Base-by-base conservation (phyloP, 2,329 filamentous ascomycete genomes). In the Arthrinium puccinioides region DNA sequence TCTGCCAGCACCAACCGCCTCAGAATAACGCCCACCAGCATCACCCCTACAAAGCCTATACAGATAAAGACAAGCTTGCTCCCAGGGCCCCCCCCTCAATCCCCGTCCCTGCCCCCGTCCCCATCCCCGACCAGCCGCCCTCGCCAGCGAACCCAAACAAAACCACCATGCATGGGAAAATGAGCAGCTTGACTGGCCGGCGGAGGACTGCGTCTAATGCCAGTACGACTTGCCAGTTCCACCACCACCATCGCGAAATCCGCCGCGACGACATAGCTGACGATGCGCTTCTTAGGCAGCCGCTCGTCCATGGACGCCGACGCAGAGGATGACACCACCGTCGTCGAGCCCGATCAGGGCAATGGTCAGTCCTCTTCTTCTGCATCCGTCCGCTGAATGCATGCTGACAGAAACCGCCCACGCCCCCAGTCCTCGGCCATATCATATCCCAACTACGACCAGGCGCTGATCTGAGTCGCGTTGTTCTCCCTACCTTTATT, bases 391-490 rank as follows among this genome's bases (percentile, higher is more conserved):
- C 32, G 19, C 30, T 39, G 20, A 14, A 34, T 9, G 16, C 24
- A 15, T 38, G 29, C 14, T 16, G 10, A 41, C 55, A 42, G 24
- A 21, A 33, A 15, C 19, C 21, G 21, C 51, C 46, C 21, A 23
- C 33, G 20, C 16, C 16, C 37, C 21, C 56, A 95, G 92, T 98
- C 55, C 83, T 98, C 50, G 86, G 82, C 42, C 90, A 97, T 65
- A 94, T 98, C 64, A 97, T 98, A 57, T 94, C 89, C 36, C 92
- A 98, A 66, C 74, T 98, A 45, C 84, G 92, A 45, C 92, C 92
- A 10, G 92, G 92, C 47, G 92, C 92, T 53, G 92, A 98, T 61
- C 71, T 98, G 51, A 95, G 88, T 63, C 79, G 90, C 51, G 89
- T 98, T 44, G 90, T 92, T 24, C 72, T 98, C 39, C 92, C 92